phyloP scores from a whole-genome alignment of 768 basidiomycete genomes.

The Pleurotus citrinopileatus region DNA sequence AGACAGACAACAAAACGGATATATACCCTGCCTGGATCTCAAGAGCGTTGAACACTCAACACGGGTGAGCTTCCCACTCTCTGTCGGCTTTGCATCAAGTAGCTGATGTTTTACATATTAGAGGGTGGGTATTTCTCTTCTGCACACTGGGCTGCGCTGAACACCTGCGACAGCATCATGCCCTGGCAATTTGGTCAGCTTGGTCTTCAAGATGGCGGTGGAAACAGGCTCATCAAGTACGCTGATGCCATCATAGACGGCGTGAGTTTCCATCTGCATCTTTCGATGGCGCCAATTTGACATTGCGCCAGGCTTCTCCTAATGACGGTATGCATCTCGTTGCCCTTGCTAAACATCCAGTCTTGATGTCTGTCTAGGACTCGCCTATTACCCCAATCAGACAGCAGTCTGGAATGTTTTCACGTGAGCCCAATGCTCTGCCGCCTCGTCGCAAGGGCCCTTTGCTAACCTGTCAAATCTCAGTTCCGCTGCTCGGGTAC shows the following conservation, averaged over 20 bases:
- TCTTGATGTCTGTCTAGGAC: slow-evolving; percentile 28
- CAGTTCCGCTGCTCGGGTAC: slow-evolving; percentile 7
- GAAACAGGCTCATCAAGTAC: slow-evolving; percentile 54
- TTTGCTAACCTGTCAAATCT: background rate
- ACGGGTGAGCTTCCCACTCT: slow-evolving; percentile 35
- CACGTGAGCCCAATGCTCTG: slow-evolving; percentile 29
- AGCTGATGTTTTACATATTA: slow-evolving; percentile 9
- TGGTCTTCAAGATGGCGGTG: slow-evolving; percentile 46
- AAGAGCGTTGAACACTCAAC: slow-evolving; percentile 43
- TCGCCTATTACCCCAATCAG: slow-evolving; percentile 51
- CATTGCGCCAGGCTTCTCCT: slow-evolving; percentile 41
- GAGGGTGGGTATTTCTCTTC: slow-evolving; percentile 23
- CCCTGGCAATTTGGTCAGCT: slow-evolving; percentile 58
- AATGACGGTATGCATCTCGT: slow-evolving; percentile 44
- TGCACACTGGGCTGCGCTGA: background rate
- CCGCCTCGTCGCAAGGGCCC: too few relatives aligned
- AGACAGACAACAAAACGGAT: slow-evolving; percentile 43
- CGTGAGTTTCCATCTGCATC: slow-evolving; percentile 19
- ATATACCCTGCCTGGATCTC: slow-evolving; percentile 53
- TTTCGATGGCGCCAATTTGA: background rate
- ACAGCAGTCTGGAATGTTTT: slow-evolving; percentile 50
- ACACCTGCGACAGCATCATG: slow-evolving; percentile 37
- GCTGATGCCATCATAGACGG: slow-evolving; percentile 50
- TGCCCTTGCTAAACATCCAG: background rate
- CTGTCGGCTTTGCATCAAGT: background rate